Conservation (phyloP, 257 asterid species). For the Euphrasia confusa region DNA sequence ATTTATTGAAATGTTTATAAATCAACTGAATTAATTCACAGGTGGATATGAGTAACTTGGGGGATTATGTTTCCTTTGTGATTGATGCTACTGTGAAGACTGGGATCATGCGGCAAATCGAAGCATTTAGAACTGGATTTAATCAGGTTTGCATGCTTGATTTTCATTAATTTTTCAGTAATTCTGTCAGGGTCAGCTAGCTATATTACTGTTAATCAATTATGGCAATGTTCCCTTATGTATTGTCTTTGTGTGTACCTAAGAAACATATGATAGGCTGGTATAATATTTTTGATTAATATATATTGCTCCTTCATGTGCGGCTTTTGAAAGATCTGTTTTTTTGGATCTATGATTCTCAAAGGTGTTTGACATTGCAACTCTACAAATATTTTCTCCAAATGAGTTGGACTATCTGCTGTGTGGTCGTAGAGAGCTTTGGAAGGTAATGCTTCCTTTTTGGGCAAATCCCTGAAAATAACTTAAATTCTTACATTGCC, state of each 20-base stretch:
- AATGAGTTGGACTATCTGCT: conserved; percentile 89
- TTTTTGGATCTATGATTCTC: conserved; percentile 16
- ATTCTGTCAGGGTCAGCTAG: not conserved
- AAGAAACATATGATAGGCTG: conserved; percentile 2
- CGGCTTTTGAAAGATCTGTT: not conserved
- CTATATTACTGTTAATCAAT: not conserved
- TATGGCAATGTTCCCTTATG: not conserved
- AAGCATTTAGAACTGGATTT: conserved; percentile 95
- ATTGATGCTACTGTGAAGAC: conserved; percentile 80
- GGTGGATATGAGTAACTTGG: conserved; percentile 80
- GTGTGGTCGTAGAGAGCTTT: conserved; percentile 93
- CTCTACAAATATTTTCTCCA: conserved; percentile 89
- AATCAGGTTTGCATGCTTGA: conserved; percentile 56
- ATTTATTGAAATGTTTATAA: not conserved
- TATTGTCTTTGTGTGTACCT: not conserved
- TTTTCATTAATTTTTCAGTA: not conserved
- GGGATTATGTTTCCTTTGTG: conserved; percentile 73
- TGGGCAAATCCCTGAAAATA: conserved; percentile 9
- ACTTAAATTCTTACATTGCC: conserved; percentile 14
- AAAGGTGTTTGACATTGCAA: conserved; percentile 81
- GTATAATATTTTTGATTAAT: not conserved
- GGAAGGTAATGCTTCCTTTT: conserved; percentile 65
- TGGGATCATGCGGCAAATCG: conserved; percentile 79
- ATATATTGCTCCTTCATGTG: conserved; percentile 3
- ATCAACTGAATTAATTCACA: conserved; percentile 30